Percentiles rank a stretch among this genome's conserved stretches.
These are phyloP conservation scores for Aspergillus versicolor DNA, from an alignment of 2,329 filamentous ascomycete species.

Conservation along the genomic window DNA sequence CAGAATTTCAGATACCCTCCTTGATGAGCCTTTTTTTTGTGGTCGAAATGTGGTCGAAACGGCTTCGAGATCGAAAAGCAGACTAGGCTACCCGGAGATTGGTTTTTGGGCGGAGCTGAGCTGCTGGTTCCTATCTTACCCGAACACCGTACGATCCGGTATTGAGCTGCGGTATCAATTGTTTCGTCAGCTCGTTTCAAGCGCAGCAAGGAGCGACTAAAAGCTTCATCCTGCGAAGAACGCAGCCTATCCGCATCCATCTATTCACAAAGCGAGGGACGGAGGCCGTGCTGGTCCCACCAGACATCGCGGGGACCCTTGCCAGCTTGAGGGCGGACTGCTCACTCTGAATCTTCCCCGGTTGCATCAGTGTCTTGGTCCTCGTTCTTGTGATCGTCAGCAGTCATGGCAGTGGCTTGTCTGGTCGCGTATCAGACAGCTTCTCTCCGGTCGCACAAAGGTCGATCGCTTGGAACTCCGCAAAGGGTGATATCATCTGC, in stretches of 20 bases:
- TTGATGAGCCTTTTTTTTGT: neutral
- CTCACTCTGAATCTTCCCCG: neutral
- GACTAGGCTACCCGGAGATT: neutral
- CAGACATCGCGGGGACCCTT: slow-evolving; percentile 10
- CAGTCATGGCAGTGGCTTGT: neutral
- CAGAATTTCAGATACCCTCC: neutral
- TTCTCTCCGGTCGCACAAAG: neutral
- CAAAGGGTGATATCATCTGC: neutral
- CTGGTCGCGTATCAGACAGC: neutral
- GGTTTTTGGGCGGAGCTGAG: neutral
- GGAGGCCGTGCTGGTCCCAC: slow-evolving; percentile 6
- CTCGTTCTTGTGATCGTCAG: neutral
- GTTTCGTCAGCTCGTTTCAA: slow-evolving; percentile 20
- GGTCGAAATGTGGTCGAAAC: too few relatives aligned
- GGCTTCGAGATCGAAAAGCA: neutral
- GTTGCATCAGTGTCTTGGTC: neutral
- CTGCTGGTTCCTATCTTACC: slow-evolving; percentile 24
- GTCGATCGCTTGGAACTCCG: neutral
- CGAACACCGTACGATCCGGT: slow-evolving; percentile 19
- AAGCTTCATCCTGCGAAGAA: neutral
- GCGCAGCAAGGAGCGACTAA: neutral
- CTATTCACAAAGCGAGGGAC: neutral
- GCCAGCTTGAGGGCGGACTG: neutral
- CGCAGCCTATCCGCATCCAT: slow-evolving; percentile 1
- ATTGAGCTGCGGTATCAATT: slow-evolving; percentile 5